Evolutionary conservation across 2,329 filamentous ascomycete species (phyloP).

Genomic region (Cladorrhinum sp.): DNA sequence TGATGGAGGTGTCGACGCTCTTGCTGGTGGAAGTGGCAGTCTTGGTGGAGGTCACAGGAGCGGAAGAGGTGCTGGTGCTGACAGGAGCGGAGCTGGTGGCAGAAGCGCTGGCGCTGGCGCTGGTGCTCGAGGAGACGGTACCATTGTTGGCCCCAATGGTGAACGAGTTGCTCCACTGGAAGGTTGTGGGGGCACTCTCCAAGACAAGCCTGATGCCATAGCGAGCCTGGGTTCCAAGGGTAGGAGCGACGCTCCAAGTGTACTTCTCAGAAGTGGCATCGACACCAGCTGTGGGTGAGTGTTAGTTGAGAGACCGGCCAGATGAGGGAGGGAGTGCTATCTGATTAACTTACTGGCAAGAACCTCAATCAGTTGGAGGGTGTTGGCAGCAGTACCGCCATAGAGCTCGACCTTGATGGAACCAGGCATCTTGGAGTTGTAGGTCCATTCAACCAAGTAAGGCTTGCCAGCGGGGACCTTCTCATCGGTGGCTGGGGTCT

Average conservation of each 20-base stretch:
- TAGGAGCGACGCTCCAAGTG: slow-evolving; percentile 49
- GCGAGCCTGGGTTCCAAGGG: slow-evolving; percentile 43
- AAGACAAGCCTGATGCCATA: slow-evolving; percentile 58
- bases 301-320: slow-evolving; percentile 3
- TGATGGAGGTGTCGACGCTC: not conserved
- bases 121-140: slow-evolving; percentile 1
- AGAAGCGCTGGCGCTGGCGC: not conserved
- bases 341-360: slow-evolving; percentile 50
- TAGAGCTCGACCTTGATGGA: slow-evolving; percentile 53
- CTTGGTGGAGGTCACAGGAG: not conserved
- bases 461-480: slow-evolving; percentile 46
- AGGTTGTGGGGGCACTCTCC: slow-evolving; percentile 45
- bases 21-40: slow-evolving; percentile 7
- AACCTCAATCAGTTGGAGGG: slow-evolving; percentile 40
- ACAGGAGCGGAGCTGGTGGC: not conserved
- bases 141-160: slow-evolving; percentile 36
- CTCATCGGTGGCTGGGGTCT: slow-evolving; percentile 43
- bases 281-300: slow-evolving; percentile 41
- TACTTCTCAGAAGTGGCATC: slow-evolving; percentile 44
- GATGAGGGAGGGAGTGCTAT: not conserved
- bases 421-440: slow-evolving; percentile 38
- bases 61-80: not conserved
- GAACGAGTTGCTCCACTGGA: slow-evolving; percentile 65
- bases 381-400: slow-evolving; percentile 45
- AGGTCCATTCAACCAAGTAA: slow-evolving; percentile 51